A percentile compares a stretch with the other conserved stretches of the same genome.
These are phyloP conservation scores for Dacryopinax primogenitus DNA, from an alignment of 768 basidiomycete species.

Conservation along the genomic window DNA sequence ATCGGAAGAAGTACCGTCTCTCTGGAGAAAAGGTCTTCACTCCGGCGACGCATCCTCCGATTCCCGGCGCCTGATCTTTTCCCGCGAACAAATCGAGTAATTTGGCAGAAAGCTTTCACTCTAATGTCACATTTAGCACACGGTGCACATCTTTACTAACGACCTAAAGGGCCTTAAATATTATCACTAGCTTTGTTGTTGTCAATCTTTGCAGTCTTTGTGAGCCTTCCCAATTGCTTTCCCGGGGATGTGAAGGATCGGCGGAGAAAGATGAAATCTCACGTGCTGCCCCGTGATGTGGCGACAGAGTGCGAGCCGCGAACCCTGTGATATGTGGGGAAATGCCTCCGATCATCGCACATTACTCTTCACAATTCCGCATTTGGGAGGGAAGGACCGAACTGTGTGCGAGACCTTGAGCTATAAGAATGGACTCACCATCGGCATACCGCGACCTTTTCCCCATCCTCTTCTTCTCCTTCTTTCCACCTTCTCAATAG, in stretches of 20 bases:
- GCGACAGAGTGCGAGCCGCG: not conserved
- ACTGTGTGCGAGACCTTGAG: not conserved
- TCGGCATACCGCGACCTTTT: not conserved
- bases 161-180: too few relatives aligned
- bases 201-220: not conserved
- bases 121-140: too few relatives aligned
- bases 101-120: too few relatives aligned
- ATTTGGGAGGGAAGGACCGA: slow-evolving; percentile 7
- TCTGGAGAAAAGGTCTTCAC: not conserved
- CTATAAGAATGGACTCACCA: not conserved
- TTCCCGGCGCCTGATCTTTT: not conserved
- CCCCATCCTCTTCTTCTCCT: slow-evolving; percentile 5
- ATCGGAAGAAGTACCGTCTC: slow-evolving; percentile 12
- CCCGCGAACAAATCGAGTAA: not conserved
- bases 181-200: not conserved
- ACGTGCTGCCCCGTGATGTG: slow-evolving; percentile 6
- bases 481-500: slow-evolving; percentile 9
- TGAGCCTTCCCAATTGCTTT: not conserved
- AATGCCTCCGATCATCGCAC: slow-evolving; percentile 5
- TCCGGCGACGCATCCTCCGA: not conserved
- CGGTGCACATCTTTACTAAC: too few relatives aligned
- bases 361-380: not conserved
- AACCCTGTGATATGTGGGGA: slow-evolving; percentile 2
- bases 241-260: not conserved
- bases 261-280: not conserved